phyloP scores from a whole-genome alignment of 2,329 filamentous ascomycete species.

The Fusarium bulbicola region DNA sequence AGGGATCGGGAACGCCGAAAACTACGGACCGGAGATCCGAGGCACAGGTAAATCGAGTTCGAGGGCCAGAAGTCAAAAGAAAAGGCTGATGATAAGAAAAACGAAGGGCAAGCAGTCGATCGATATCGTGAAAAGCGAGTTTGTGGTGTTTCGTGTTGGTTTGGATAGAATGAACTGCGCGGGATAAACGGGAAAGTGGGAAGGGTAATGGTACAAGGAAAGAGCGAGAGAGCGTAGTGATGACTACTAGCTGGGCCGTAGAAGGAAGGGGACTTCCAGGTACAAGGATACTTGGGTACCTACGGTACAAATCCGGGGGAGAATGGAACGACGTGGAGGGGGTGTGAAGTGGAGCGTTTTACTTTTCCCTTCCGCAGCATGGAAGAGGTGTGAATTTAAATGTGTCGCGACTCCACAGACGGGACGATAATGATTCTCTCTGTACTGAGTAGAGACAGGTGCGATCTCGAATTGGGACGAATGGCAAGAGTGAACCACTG shows the following conservation, averaged over 20 bases:
- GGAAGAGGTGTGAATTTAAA: conserved; percentile 3
- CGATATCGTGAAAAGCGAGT: conserved; percentile 36
- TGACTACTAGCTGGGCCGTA: conserved; percentile 31
- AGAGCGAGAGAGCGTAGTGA: conserved; percentile 34
- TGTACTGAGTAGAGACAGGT: not conserved
- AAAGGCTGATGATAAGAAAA: not conserved
- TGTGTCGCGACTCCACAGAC: conserved; percentile 16
- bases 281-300: conserved; percentile 35
- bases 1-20: conserved; percentile 29
- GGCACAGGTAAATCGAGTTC: conserved; percentile 4
- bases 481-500: not conserved
- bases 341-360: conserved; percentile 18
- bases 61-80: not conserved
- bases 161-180: conserved; percentile 23
- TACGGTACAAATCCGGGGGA: conserved; percentile 38
- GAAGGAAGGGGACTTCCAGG: conserved; percentile 32
- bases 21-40: conserved; percentile 1
- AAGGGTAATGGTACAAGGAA: conserved; percentile 39
- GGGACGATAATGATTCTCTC: conserved; percentile 31
- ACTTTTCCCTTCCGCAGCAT: not conserved
- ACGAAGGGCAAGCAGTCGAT: conserved; percentile 8
- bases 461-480: not conserved
- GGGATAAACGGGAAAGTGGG: conserved; percentile 39
- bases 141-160: conserved; percentile 41
- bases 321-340: conserved; percentile 33